phyloP scores from a whole-genome alignment of 805 yeast species.

The Yarrowia divulgata region DNA sequence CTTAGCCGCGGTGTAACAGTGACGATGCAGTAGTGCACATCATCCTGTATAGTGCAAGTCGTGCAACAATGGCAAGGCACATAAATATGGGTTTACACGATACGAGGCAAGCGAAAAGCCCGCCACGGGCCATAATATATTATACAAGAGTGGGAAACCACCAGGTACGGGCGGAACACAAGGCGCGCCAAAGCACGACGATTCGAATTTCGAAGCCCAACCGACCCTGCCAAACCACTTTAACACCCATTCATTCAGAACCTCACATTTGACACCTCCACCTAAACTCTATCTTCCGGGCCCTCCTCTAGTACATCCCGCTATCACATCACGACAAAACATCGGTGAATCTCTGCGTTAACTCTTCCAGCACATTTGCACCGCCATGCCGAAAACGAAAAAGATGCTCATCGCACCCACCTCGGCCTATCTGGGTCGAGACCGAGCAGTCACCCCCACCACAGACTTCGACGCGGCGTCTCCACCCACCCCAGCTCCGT shows the following conservation, averaged over 20 bases:
- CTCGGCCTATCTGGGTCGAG: slow-evolving; percentile 28
- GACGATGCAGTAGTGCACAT: slow-evolving; percentile 5
- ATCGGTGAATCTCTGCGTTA: too few relatives aligned
- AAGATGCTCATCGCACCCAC: slow-evolving; percentile 31
- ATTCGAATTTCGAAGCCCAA: too few relatives aligned
- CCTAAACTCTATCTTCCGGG: slow-evolving; percentile 29
- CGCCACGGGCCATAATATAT: not conserved
- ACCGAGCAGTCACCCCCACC: slow-evolving; percentile 30
- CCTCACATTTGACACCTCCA: slow-evolving; percentile 19
- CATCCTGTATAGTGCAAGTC: slow-evolving; percentile 5
- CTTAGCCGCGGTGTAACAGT: slow-evolving; percentile 14
- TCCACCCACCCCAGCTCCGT: slow-evolving; percentile 39
- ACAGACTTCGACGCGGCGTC: slow-evolving; percentile 23
- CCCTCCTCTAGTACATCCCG: not conserved
- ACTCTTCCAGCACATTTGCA: not conserved
- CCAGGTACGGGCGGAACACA: too few relatives aligned
- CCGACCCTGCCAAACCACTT: too few relatives aligned
- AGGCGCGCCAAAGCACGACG: not conserved
- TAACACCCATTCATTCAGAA: not conserved
- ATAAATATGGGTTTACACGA: not conserved
- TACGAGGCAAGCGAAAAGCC: slow-evolving; percentile 13
- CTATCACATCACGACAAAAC: slow-evolving; percentile 32
- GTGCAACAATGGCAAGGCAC: slow-evolving; percentile 19
- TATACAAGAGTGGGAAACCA: not conserved
- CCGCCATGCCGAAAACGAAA: slow-evolving; percentile 30